Evolutionary conservation across 2,329 filamentous ascomycete species (phyloP).

Genomic region (Epichloe typhina): DNA sequence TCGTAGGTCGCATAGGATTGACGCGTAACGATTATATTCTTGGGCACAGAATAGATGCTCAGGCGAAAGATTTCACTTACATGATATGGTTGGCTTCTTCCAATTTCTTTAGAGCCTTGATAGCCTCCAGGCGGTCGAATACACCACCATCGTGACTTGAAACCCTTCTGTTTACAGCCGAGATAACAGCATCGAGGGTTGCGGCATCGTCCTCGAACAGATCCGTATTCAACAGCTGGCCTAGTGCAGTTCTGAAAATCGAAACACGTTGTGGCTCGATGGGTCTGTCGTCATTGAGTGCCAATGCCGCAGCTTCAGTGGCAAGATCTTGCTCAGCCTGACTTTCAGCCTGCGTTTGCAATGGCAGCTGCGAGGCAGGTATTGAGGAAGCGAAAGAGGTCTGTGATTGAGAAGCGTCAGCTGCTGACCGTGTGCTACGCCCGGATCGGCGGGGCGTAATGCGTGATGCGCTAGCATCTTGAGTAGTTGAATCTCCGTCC

Average conservation of each 20-base stretch:
- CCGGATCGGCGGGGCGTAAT: slow-evolving; percentile 29
- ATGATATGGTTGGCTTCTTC: slow-evolving; percentile 82
- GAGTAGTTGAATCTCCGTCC: neutral
- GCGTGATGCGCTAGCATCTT: neutral
- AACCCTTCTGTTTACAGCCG: slow-evolving; percentile 64
- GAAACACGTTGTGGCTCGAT: slow-evolving; percentile 52
- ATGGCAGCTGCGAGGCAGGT: slow-evolving; percentile 56
- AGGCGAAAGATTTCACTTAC: slow-evolving; percentile 39
- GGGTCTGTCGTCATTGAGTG: slow-evolving; percentile 28
- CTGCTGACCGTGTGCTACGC: slow-evolving; percentile 23
- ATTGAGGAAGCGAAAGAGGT: slow-evolving; percentile 68
- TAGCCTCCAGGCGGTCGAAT: slow-evolving; percentile 61
- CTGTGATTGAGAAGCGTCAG: slow-evolving; percentile 28
- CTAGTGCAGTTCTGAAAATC: slow-evolving; percentile 68
- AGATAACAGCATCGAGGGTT: slow-evolving; percentile 58
- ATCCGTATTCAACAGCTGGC: slow-evolving; percentile 65
- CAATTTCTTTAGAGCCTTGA: slow-evolving; percentile 66
- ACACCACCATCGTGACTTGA: slow-evolving; percentile 35
- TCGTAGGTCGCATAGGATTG: neutral
- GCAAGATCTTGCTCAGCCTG: slow-evolving; percentile 34
- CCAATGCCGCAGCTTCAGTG: slow-evolving; percentile 27
- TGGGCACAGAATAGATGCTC: neutral
- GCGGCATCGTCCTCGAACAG: slow-evolving; percentile 85
- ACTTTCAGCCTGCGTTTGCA: slow-evolving; percentile 28
- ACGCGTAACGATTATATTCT: neutral